Base-by-base conservation (phyloP, 2,329 filamentous ascomycete genomes). In the Incumbomyces delicatus region DNA sequence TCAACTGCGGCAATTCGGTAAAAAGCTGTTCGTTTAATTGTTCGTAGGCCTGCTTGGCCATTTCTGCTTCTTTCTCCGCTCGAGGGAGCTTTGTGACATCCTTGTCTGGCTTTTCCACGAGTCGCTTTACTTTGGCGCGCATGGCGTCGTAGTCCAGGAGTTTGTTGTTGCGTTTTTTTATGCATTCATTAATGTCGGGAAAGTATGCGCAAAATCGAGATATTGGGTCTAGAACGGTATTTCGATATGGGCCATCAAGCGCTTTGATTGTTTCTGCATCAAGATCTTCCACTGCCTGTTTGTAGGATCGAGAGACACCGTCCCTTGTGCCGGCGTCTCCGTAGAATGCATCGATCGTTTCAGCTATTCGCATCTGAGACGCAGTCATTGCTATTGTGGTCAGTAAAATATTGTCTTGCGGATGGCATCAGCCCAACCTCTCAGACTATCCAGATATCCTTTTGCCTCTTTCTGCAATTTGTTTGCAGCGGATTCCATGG, bases 341-440 rank as follows among this genome's bases (percentile, higher is more conserved):
- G 70, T 98, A 98, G 68, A 98, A 98, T 34, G 92, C 92, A 69
- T 98, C 92, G 67, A 98, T 98, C 16, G 92, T 98, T 68, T 98
- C 92, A 55, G 92, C 92, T 66, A 98, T 96, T 62, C 90, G 84
- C 90, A 98, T 96, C 70, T 98, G 92, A 45, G 89, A 95, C 44
- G 92, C 90, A 13, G 92, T 98, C 92, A 98, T 98, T 57, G 92
- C 90, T 88, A 56, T 27, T 30, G n/a, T 18, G 17, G 44, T 20
- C 46, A 45, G 34, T 13, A 41, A 42, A 29, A 35, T 42, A 36
- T 5, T 27, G 8, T 27, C 18, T 34, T 31, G 33, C 14, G 18
- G 11, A 13, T 31, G 16, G 43, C 27, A 30, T 41, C 13, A 8
- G 20, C 54, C 68, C 41, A 59, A 89, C 85, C 86, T 81, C 92